Percentiles rank a stretch among this genome's conserved stretches.
Conservation (phyloP, 73 alveolate genomes). For the Symbiodinium natans region DNA sequence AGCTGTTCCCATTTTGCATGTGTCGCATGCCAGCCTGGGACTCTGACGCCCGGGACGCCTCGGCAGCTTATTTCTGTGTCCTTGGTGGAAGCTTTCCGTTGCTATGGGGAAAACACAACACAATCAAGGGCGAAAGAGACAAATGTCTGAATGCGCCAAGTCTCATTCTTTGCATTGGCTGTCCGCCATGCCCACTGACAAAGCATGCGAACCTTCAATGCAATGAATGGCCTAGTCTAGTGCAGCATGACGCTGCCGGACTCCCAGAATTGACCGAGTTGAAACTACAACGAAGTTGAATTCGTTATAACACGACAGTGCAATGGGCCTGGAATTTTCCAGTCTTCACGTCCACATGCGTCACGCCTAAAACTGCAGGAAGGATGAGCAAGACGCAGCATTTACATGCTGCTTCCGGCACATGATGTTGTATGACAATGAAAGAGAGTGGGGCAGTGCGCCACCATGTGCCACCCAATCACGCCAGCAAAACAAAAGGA, state of each 20-base stretch:
- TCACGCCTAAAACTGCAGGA: slow-evolving; percentile 28
- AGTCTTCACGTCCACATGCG: slow-evolving; percentile 70
- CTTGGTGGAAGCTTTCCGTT: background rate
- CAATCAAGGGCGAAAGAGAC: no score
- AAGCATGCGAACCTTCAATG: slow-evolving; percentile 62
- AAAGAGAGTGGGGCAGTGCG: no score
- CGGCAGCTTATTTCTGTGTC: slow-evolving; percentile 87
- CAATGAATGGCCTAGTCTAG: background rate
- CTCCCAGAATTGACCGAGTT: no score
- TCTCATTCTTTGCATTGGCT: slow-evolving; percentile 22
- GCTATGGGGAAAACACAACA: background rate
- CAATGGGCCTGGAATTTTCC: slow-evolving; percentile 50
- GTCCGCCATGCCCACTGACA: slow-evolving; percentile 85
- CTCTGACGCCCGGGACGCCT: slow-evolving; percentile 84
- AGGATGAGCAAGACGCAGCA: no score
- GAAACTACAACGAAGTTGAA: no score
- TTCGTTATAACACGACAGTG: no score
- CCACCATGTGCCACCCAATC: no score
- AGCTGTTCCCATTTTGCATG: background rate
- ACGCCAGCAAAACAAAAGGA: background rate
- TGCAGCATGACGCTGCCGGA: no score
- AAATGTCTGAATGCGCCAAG: background rate
- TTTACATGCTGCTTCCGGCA: no score
- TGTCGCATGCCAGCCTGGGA: slow-evolving; percentile 35
- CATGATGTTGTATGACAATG: no score